These are phyloP conservation scores for Elongisporangium undulatum DNA, from an alignment of 352 stramenopile genomes.

Conservation along the genomic window DNA sequence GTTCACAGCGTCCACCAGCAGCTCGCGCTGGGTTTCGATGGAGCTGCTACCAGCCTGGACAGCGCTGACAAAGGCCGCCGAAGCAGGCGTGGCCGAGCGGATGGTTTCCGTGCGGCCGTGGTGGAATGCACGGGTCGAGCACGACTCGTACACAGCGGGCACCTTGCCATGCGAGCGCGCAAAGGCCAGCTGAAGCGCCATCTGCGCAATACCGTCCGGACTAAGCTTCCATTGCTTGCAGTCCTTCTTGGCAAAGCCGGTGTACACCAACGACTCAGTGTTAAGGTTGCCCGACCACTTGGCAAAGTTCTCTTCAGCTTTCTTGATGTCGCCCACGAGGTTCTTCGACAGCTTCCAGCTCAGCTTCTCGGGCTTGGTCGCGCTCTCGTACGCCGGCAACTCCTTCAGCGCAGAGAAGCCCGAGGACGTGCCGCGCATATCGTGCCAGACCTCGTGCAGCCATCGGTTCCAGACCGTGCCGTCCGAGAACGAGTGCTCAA, in stretches of 20 bases:
- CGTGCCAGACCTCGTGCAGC: constrained; percentile 89
- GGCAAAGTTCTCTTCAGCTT: constrained; percentile 63
- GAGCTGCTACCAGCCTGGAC: constrained; percentile 35
- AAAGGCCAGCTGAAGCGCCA: constrained; percentile 91
- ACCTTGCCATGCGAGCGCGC: constrained; percentile 70
- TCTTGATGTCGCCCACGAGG: constrained; percentile 67
- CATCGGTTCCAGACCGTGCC: constrained; percentile 92
- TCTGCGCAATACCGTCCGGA: constrained; percentile 88
- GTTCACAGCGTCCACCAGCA: constrained; percentile 68
- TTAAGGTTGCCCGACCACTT: constrained; percentile 63
- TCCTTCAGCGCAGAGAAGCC: constrained; percentile 64
- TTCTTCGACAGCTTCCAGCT: constrained; percentile 79
- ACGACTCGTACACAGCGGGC: constrained; percentile 89
- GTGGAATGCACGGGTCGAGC: constrained; percentile 87
- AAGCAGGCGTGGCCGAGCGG: constrained; percentile 72
- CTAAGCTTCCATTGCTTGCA: constrained; percentile 92
- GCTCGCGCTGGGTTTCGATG: constrained; percentile 46
- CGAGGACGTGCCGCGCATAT: constrained; percentile 80
- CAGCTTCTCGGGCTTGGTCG: constrained; percentile 42
- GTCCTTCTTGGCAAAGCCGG: constrained; percentile 85
- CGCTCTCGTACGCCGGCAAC: constrained; percentile 47
- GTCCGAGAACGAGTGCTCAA: constrained; percentile 93
- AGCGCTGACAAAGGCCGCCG: constrained; percentile 61
- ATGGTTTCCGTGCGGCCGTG: constrained; percentile 93
- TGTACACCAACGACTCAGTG: constrained; percentile 80